A percentile compares a stretch with the other conserved stretches of the same genome.
Conservation (phyloP, 192 early-diverging fungal genomes). For the Backusella mclennaniae region DNA sequence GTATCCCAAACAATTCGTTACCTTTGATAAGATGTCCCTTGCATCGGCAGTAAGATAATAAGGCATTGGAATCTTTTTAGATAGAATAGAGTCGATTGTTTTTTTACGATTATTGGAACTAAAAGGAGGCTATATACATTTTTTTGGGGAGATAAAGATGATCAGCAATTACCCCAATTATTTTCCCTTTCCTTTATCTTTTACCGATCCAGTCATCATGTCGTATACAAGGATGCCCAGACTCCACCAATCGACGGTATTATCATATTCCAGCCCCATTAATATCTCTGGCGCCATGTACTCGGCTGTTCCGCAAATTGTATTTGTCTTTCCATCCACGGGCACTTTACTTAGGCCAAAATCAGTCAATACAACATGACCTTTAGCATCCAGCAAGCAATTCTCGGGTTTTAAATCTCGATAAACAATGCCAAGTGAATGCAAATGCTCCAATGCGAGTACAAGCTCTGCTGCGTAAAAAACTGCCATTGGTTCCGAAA, state of each 20-base stretch:
- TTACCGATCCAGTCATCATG: constrained; percentile 87
- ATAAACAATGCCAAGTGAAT: constrained; percentile 87
- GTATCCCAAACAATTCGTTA: constrained; percentile 36
- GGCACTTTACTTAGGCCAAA: constrained; percentile 85
- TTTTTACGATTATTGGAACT: constrained; percentile 76
- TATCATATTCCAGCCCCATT: constrained; percentile 59
- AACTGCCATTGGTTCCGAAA: constrained; percentile 73
- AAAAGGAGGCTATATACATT: constrained; percentile 61
- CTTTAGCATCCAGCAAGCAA: constrained; percentile 66
- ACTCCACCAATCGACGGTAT: constrained; percentile 89
- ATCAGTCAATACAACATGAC: constrained; percentile 88
- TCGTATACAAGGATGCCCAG: constrained; percentile 86
- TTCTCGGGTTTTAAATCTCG: constrained; percentile 78
- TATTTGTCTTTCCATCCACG: constrained; percentile 51
- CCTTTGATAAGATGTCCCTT: constrained; percentile 73
- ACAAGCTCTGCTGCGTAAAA: constrained; percentile 90
- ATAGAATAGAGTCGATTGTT: constrained; percentile 80
- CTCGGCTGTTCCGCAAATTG: constrained; percentile 76
- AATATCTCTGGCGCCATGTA: constrained; percentile 73
- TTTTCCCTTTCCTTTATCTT: constrained; percentile 36
- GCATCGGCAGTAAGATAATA: constrained; percentile 75
- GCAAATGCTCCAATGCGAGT: constrained; percentile 83
- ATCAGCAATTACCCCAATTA: constrained; percentile 16
- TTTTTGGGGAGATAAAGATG: background rate
- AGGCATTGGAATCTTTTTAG: constrained; percentile 77